Conservation (phyloP, 2,329 filamentous ascomycete species). For the Ramularia endophylla region DNA sequence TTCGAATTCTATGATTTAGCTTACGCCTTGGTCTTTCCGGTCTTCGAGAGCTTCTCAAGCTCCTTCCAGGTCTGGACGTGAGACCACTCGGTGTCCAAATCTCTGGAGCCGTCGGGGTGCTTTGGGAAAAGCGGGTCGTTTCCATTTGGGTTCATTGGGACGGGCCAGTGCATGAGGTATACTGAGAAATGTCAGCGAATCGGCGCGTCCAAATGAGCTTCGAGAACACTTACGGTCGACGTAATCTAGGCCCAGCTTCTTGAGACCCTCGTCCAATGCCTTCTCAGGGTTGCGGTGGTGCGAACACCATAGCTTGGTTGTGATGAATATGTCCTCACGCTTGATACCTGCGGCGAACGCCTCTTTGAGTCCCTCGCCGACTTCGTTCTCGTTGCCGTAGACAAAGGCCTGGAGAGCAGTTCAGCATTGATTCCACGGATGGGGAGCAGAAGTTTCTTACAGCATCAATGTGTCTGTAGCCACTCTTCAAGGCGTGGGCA, state of each 20-base stretch:
- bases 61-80: slow-evolving; percentile 73
- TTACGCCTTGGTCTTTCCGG: slow-evolving; percentile 41
- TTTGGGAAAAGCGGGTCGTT: slow-evolving; percentile 69
- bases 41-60: slow-evolving; percentile 58
- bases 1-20: background rate
- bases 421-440: slow-evolving; percentile 1
- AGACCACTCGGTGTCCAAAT: slow-evolving; percentile 62
- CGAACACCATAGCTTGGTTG: slow-evolving; percentile 80
- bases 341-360: slow-evolving; percentile 63
- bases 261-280: slow-evolving; percentile 66
- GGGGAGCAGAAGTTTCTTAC: no score
- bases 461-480: slow-evolving; percentile 57
- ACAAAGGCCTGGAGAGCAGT: slow-evolving; percentile 54
- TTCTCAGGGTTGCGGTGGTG: slow-evolving; percentile 66
- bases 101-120: slow-evolving; percentile 64
- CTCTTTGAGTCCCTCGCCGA: slow-evolving; percentile 69
- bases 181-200: slow-evolving; percentile 54
- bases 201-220: background rate
- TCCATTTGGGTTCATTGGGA: slow-evolving; percentile 72
- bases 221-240: slow-evolving; percentile 68
- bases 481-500: slow-evolving; percentile 42
- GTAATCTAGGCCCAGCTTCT: slow-evolving; percentile 69
- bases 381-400: slow-evolving; percentile 77
- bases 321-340: slow-evolving; percentile 75
- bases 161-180: slow-evolving; percentile 61